Evolutionary conservation across 306 rosid species (phyloP).

Genomic region (Comarum palustre): DNA sequence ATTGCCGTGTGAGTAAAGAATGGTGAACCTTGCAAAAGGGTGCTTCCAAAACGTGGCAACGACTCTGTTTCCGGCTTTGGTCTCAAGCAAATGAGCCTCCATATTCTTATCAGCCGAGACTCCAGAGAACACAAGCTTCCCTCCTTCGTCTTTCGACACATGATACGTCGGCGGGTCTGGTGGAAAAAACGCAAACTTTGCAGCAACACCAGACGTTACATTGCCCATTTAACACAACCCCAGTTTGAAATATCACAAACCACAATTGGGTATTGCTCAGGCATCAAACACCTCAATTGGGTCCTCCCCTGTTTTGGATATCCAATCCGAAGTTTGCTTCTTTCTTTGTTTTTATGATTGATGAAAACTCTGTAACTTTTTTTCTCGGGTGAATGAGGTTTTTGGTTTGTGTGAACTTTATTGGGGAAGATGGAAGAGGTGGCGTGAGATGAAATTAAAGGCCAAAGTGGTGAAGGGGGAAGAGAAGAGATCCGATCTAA

Average conservation of each 20-base stretch:
- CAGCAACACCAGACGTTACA: conserved; percentile 85
- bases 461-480: conserved; percentile 31
- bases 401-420: conserved; percentile 31
- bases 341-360: not conserved
- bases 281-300: conserved; percentile 39
- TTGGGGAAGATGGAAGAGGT: conserved; percentile 42
- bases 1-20: conserved; percentile 93
- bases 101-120: conserved; percentile 67
- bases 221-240: conserved; percentile 72
- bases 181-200: conserved; percentile 94
- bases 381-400: not conserved
- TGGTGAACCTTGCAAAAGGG: conserved; percentile 78
- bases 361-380: too few species aligned
- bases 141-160: conserved; percentile 50
- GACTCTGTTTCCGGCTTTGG: conserved; percentile 67
- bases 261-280: conserved; percentile 28
- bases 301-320: not conserved
- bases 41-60: conserved; percentile 90
- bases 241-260: conserved; percentile 1
- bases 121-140: conserved; percentile 58
- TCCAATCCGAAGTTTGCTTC: not conserved
- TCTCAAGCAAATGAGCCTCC: conserved; percentile 59
- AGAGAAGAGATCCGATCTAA: conserved; percentile 64
- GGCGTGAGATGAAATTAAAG: conserved; percentile 44
- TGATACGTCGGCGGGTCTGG: conserved; percentile 94